A percentile compares a stretch with the other conserved stretches of the same genome.
These are phyloP conservation scores for Boletus vinaceobasis DNA, from an alignment of 768 basidiomycete genomes.

Conservation along the genomic window DNA sequence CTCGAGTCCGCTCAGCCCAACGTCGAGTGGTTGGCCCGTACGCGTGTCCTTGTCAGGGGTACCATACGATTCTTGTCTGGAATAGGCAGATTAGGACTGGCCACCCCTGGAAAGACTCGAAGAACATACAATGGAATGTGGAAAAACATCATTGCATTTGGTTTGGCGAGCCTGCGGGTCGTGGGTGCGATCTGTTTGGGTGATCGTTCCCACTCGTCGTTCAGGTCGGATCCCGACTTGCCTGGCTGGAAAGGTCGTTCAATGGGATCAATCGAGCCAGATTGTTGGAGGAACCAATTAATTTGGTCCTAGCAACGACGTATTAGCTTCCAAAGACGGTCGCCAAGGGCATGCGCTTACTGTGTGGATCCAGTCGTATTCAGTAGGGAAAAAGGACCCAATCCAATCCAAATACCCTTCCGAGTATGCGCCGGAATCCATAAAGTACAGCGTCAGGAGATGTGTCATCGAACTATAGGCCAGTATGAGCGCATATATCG, in stretches of 20 bases:
- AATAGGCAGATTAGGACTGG: neutral
- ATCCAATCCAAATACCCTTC: slow-evolving; percentile 58
- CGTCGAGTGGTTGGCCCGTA: slow-evolving; percentile 61
- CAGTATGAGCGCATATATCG: slow-evolving; percentile 4
- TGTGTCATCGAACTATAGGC: slow-evolving; percentile 75
- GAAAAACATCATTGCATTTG: slow-evolving; percentile 97
- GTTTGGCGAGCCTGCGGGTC: slow-evolving; percentile 69
- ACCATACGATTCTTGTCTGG: slow-evolving; percentile 71
- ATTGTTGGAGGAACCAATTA: slow-evolving; percentile 87
- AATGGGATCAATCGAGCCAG: slow-evolving; percentile 69
- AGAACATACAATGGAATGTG: slow-evolving; percentile 83
- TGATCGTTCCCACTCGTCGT: slow-evolving; percentile 62
- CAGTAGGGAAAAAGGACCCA: slow-evolving; percentile 57
- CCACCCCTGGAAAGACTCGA: neutral
- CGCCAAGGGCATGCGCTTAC: slow-evolving; percentile 33
- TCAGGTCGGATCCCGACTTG: slow-evolving; percentile 42
- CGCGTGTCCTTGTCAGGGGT: slow-evolving; percentile 61
- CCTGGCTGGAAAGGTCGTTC: slow-evolving; percentile 84
- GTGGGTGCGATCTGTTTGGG: slow-evolving; percentile 56
- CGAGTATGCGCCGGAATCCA: slow-evolving; percentile 83
- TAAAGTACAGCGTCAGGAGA: slow-evolving; percentile 85
- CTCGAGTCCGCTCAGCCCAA: slow-evolving; percentile 65
- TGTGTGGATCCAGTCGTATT: slow-evolving; percentile 83
- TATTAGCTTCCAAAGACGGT: neutral
- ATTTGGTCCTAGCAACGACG: slow-evolving; percentile 55